phyloP scores from a whole-genome alignment of 2,329 filamentous ascomycete genomes.

The Cladosporium phlei region DNA sequence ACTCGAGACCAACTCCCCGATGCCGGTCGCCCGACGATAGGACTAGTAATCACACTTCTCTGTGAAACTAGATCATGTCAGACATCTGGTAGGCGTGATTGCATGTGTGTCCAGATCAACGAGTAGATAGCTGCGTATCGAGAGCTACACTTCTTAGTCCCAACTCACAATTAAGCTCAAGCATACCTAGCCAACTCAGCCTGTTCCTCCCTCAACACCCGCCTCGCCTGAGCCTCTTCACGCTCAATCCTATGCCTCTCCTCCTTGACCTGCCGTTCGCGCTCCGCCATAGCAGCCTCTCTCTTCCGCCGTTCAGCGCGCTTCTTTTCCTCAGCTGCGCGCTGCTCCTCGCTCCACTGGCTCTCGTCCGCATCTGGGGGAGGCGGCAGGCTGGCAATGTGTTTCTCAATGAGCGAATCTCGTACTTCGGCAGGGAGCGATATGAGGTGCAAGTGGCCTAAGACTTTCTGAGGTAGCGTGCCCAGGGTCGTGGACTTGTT shows the following conservation, averaged over 20 bases:
- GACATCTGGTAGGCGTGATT: too few relatives aligned
- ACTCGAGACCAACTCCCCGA: too few relatives aligned
- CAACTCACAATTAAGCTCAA: too few relatives aligned
- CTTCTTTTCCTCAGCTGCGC: conserved; percentile 28
- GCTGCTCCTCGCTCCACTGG: conserved; percentile 50
- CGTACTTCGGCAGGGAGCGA: conserved; percentile 58
- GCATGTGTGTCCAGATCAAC: too few relatives aligned
- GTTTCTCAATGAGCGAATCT: conserved; percentile 61
- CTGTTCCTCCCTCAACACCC: conserved; percentile 16
- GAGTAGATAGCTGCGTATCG: too few relatives aligned
- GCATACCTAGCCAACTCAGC: conserved; percentile 14
- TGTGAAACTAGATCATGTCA: too few relatives aligned
- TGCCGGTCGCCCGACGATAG: too few relatives aligned
- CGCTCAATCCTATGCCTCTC: conserved; percentile 22
- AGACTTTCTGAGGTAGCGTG: conserved; percentile 57
- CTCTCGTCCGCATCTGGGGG: conserved; percentile 29
- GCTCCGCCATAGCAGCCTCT: conserved; percentile 63
- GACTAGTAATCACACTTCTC: too few relatives aligned
- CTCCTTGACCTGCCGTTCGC: conserved; percentile 42
- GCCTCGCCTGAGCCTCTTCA: conserved; percentile 20
- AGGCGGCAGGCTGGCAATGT: conserved; percentile 58
- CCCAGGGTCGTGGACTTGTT: conserved; percentile 55
- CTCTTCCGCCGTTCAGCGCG: conserved; percentile 33
- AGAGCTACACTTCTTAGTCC: too few relatives aligned
- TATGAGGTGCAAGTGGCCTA: conserved; percentile 66